Conservation (phyloP, 805 yeast species). For the Wickerhamomyces rabaulensis region DNA sequence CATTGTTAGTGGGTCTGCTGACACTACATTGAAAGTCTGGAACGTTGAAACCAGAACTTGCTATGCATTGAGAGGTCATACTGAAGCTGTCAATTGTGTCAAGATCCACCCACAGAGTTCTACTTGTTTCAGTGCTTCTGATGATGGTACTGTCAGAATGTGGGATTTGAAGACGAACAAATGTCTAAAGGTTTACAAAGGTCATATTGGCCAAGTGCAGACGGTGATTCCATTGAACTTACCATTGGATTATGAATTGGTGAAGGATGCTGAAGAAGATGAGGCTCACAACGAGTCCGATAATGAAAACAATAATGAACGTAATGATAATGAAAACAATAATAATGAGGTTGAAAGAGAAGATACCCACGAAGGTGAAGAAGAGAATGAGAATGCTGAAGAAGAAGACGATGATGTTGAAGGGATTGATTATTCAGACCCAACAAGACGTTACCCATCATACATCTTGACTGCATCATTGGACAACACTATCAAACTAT, state of each 20-base stretch:
- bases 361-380: constrained; percentile 9
- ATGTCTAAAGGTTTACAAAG: constrained; percentile 73
- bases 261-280: constrained; percentile 29
- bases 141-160: constrained; percentile 88
- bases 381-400: constrained; percentile 14
- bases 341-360: constrained; percentile 9
- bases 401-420: constrained; percentile 21
- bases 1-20: constrained; percentile 92
- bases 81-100: constrained; percentile 88
- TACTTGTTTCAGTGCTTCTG: constrained; percentile 82
- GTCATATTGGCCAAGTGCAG: constrained; percentile 94
- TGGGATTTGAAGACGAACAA: constrained; percentile 86
- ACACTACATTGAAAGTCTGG: constrained; percentile 91
- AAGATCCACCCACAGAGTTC: constrained; percentile 75
- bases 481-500: constrained; percentile 87
- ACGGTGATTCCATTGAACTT: constrained; percentile 82
- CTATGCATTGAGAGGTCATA: constrained; percentile 88
- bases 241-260: constrained; percentile 53
- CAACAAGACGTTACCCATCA: constrained; percentile 53
- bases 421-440: constrained; percentile 22
- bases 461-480: constrained; percentile 82
- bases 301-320: constrained; percentile 12
- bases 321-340: constrained; percentile 16
- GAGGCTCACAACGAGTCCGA: constrained; percentile 16
- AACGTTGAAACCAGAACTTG: constrained; percentile 92